Conservation (phyloP, 192 early-diverging fungal genomes). For the Backusella mclennaniae region DNA sequence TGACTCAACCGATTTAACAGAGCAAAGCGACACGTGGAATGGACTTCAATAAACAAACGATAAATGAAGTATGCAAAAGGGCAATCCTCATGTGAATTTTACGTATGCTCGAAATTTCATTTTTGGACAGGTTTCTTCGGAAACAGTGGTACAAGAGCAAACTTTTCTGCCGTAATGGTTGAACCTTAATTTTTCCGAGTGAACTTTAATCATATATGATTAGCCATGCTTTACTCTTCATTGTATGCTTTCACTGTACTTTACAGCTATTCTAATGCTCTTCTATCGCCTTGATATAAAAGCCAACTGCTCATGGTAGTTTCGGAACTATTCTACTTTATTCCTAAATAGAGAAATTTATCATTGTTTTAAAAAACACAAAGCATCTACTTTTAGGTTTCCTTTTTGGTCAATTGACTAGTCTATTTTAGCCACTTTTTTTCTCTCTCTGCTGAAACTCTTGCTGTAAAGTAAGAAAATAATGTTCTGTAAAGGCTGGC, state of each 20-base stretch:
- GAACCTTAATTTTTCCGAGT: slow-evolving; percentile 10
- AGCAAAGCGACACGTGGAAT: slow-evolving; percentile 6
- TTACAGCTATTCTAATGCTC: background rate
- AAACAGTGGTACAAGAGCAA: background rate
- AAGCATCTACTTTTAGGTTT: background rate
- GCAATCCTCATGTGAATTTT: slow-evolving; percentile 7
- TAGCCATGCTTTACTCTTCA: background rate
- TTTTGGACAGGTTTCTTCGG: slow-evolving; percentile 3
- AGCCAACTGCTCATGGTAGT: background rate
- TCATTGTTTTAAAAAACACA: background rate
- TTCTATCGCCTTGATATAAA: background rate
- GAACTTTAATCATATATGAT: slow-evolving; percentile 12
- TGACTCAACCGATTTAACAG: background rate
- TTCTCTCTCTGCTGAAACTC: slow-evolving; percentile 15
- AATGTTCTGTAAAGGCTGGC: background rate
- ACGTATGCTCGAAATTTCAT: slow-evolving; percentile 2
- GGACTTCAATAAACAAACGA: slow-evolving; percentile 6
- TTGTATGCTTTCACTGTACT: background rate
- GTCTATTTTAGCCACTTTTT: slow-evolving; percentile 14
- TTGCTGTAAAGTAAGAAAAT: slow-evolving; percentile 3
- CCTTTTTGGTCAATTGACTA: slow-evolving; percentile 21
- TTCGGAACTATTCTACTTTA: slow-evolving; percentile 7
- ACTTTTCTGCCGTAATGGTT: background rate
- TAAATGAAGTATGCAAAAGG: slow-evolving; percentile 7
- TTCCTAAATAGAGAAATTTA: background rate